These are phyloP conservation scores for Alternaria rosae DNA, from an alignment of 2,329 filamentous ascomycete species.

Conservation along the genomic window DNA sequence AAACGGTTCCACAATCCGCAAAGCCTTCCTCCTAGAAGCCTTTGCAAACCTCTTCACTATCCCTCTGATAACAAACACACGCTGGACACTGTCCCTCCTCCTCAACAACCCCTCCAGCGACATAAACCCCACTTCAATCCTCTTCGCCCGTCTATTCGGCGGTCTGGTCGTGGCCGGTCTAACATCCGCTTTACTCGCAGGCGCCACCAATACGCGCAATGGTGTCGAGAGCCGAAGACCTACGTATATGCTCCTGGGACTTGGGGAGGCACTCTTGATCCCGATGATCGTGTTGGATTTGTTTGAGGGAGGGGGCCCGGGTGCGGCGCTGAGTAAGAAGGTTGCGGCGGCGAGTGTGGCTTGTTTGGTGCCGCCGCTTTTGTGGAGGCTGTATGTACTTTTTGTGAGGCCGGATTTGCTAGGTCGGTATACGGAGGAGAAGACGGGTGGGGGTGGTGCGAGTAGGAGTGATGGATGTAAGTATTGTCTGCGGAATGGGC, in stretches of 20 bases:
- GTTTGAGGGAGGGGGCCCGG: slow-evolving; percentile 19
- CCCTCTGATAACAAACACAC: slow-evolving; percentile 34
- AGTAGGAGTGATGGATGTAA: slow-evolving; percentile 8
- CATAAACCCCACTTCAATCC: slow-evolving; percentile 31
- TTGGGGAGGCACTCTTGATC: slow-evolving; percentile 31
- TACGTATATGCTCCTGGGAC: slow-evolving; percentile 31
- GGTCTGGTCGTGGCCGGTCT: slow-evolving; percentile 33
- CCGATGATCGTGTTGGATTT: slow-evolving; percentile 30
- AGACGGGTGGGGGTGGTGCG: not conserved
- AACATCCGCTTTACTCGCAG: slow-evolving; percentile 31
- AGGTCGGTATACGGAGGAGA: slow-evolving; percentile 27
- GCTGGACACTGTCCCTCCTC: slow-evolving; percentile 27
- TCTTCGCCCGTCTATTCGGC: slow-evolving; percentile 35
- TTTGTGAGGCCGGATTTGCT: slow-evolving; percentile 32
- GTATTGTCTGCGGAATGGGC: not conserved
- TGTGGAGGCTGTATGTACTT: slow-evolving; percentile 37
- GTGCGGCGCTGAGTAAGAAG: slow-evolving; percentile 29
- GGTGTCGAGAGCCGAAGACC: slow-evolving; percentile 34
- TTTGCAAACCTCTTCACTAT: slow-evolving; percentile 38
- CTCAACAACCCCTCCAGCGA: slow-evolving; percentile 26
- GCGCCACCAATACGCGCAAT: slow-evolving; percentile 33
- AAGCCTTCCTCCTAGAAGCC: slow-evolving; percentile 37
- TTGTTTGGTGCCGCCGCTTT: slow-evolving; percentile 26
- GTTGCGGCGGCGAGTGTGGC: slow-evolving; percentile 25
- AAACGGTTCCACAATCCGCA: slow-evolving; percentile 31